Conservation (phyloP, 768 basidiomycete species). For the Imleria badia region DNA sequence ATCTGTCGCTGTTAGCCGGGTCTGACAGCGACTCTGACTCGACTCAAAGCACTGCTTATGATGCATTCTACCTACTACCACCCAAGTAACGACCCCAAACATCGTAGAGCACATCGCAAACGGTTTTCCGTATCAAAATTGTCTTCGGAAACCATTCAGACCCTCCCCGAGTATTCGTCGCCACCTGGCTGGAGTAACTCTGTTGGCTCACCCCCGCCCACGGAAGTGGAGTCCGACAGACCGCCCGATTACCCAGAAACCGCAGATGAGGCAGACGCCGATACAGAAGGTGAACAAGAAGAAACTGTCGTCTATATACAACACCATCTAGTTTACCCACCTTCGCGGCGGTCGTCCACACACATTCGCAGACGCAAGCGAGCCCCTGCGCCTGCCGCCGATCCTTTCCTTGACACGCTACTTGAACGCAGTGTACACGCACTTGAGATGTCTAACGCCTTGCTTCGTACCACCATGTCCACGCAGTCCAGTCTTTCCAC, state of each 20-base stretch:
- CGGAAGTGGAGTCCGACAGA: constrained; percentile 46
- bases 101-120: constrained; percentile 50
- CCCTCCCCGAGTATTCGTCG: constrained; percentile 64
- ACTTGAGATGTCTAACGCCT: constrained; percentile 79
- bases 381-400: constrained; percentile 31
- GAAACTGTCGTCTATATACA: constrained; percentile 22
- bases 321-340: constrained; percentile 30
- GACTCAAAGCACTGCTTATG: background rate
- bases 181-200: constrained; percentile 27
- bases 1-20: constrained; percentile 2
- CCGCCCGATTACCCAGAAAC: constrained; percentile 79
- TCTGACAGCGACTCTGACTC: constrained; percentile 17
- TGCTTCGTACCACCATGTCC: constrained; percentile 73
- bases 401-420: constrained; percentile 72
- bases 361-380: constrained; percentile 29
- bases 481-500: constrained; percentile 58
- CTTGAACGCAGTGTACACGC: constrained; percentile 82
- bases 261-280: constrained; percentile 74
- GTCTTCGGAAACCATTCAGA: constrained; percentile 65
- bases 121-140: constrained; percentile 55
- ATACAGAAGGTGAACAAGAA: constrained; percentile 46
- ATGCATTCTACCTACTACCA: constrained; percentile 20
- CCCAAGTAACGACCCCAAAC: constrained; percentile 10
- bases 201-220: constrained; percentile 18
- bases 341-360: constrained; percentile 33